Percentiles rank a stretch among this genome's conserved stretches.
phyloP scores from a whole-genome alignment of 306 rosid genomes.

The Lagenaria siceraria region DNA sequence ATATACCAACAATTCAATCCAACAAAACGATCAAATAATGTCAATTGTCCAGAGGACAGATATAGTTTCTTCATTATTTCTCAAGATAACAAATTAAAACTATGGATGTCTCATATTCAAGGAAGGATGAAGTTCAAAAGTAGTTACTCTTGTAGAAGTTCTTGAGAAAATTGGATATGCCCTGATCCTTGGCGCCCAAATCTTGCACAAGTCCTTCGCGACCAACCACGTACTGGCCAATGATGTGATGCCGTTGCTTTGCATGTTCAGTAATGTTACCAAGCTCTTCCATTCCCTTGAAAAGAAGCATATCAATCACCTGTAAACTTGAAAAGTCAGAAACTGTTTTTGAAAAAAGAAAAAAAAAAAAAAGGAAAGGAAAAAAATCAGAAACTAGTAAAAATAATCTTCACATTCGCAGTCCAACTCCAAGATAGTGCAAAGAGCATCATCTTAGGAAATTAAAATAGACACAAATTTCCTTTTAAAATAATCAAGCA shows the following conservation, averaged over 20 bases:
- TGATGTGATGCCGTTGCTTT: conserved; percentile 90
- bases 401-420: neutral
- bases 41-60: neutral
- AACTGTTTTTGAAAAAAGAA: neutral
- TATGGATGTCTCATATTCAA: conserved; percentile 10
- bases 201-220: conserved; percentile 47
- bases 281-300: conserved; percentile 88
- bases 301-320: conserved; percentile 90
- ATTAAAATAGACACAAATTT: neutral
- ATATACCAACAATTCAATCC: neutral
- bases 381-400: conserved; percentile 6
- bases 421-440: neutral
- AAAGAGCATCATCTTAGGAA: neutral
- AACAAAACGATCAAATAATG: neutral
- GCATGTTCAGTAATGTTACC: conserved; percentile 62
- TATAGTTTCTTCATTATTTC: conserved; percentile 34
- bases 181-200: conserved; percentile 47
- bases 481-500: neutral
- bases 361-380: no score
- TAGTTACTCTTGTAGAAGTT: conserved; percentile 68
- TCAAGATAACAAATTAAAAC: neutral
- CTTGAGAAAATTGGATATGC: conserved; percentile 51
- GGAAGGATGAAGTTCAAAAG: conserved; percentile 30
- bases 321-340: conserved; percentile 27
- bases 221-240: conserved; percentile 83